phyloP scores from a whole-genome alignment of 2,329 filamentous ascomycete genomes.

The Xylariomycetidae sp. region DNA sequence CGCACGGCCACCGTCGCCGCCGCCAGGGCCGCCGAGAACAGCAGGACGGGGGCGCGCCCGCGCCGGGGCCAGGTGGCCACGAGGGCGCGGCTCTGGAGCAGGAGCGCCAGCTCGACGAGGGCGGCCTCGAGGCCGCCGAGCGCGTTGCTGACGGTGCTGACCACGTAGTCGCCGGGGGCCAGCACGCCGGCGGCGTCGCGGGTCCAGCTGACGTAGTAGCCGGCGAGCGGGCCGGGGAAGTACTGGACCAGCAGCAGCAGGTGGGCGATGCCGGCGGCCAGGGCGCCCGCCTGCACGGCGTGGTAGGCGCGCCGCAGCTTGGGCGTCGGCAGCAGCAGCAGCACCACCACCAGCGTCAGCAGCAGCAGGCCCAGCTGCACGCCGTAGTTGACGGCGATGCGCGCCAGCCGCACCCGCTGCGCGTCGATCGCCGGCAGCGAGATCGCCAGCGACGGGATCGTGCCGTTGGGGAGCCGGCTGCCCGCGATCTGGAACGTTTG shows the following conservation, averaged over 20 bases:
- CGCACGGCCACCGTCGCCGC: constrained; percentile 14
- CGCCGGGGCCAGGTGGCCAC: constrained; percentile 40
- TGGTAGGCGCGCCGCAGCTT: constrained; percentile 62
- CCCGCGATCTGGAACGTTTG: constrained; percentile 21
- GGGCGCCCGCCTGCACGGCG: constrained; percentile 55
- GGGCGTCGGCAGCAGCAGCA: constrained; percentile 58
- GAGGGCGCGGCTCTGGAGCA: constrained; percentile 48
- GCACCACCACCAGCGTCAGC: constrained; percentile 58
- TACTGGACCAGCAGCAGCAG: constrained; percentile 51
- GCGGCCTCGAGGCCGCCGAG: constrained; percentile 39
- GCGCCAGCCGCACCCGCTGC: constrained; percentile 20
- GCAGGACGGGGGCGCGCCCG: constrained; percentile 1
- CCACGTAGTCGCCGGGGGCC: constrained; percentile 27
- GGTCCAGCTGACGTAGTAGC: constrained; percentile 55
- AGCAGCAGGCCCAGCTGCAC: constrained; percentile 64
- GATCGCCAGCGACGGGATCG: too few relatives aligned
- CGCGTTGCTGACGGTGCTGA: constrained; percentile 33
- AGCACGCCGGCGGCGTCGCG: constrained; percentile 49
- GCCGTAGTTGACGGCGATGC: constrained; percentile 56
- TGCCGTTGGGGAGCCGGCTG: constrained; percentile 7
- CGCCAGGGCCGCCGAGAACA: constrained; percentile 12
- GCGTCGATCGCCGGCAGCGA: constrained; percentile 17
- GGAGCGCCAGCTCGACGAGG: constrained; percentile 40
- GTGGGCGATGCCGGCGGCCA: constrained; percentile 56
- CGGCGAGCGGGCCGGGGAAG: constrained; percentile 53